phyloP scores from a whole-genome alignment of 1,139 yeast genomes.

The Kurtzmaniella quercitrusa region DNA sequence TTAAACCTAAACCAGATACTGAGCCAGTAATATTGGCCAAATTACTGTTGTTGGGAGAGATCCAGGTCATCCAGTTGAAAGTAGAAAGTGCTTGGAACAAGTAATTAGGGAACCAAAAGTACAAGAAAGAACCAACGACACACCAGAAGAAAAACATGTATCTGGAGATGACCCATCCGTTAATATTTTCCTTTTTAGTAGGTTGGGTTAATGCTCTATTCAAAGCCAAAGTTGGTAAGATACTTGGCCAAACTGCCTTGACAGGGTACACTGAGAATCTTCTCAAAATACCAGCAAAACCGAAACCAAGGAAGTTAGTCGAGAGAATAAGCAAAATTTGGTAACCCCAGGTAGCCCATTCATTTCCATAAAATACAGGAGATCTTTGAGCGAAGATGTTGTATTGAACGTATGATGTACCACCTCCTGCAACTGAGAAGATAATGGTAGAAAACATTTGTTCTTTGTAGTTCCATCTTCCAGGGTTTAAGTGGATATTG shows the following conservation, averaged over 20 bases:
- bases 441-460: slow-evolving; percentile 56
- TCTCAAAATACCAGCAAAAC: slow-evolving; percentile 59
- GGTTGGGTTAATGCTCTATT: slow-evolving; percentile 47
- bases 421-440: slow-evolving; percentile 38
- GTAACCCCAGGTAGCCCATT: slow-evolving; percentile 47
- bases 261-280: slow-evolving; percentile 55
- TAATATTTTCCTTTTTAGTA: slow-evolving; percentile 35
- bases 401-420: slow-evolving; percentile 38
- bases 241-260: slow-evolving; percentile 54
- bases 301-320: slow-evolving; percentile 59
- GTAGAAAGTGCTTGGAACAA: slow-evolving; percentile 28
- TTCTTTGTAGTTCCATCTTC: slow-evolving; percentile 66
- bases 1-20: slow-evolving; percentile 49
- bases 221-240: slow-evolving; percentile 51
- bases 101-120: slow-evolving; percentile 34
- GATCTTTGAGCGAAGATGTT: slow-evolving; percentile 41
- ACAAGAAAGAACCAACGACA: slow-evolving; percentile 21
- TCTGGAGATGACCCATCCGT: slow-evolving; percentile 34
- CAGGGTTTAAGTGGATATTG: slow-evolving; percentile 46
- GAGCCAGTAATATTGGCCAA: slow-evolving; percentile 59
- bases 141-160: slow-evolving; percentile 25
- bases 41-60: slow-evolving; percentile 23
- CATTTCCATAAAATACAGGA: slow-evolving; percentile 30
- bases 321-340: slow-evolving; percentile 47
- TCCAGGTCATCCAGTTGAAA: slow-evolving; percentile 39